phyloP scores from a whole-genome alignment of 176 grass and related monocot genomes.

The Hordeum marinum region DNA sequence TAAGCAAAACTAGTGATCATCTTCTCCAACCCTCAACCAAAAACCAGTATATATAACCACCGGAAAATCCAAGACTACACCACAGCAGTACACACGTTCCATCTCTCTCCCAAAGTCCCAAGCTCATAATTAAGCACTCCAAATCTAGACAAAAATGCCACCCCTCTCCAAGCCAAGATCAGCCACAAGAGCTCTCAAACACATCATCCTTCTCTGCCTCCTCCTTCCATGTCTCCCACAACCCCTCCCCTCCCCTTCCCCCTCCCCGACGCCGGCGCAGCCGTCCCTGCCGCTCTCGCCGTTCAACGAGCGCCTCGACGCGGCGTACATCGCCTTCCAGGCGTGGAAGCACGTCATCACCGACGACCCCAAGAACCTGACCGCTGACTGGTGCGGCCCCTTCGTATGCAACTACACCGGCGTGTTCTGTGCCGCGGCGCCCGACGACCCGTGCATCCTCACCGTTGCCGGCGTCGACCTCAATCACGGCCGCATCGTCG shows the following conservation, averaged over 20 bases:
- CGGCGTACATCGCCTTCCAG: slow-evolving; percentile 66
- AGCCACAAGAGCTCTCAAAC: slow-evolving; percentile 19
- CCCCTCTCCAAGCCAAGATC: not conserved
- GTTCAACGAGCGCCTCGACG: slow-evolving; percentile 64
- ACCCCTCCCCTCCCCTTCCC: slow-evolving; percentile 36
- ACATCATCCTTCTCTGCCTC: slow-evolving; percentile 28
- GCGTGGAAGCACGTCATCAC: slow-evolving; percentile 79
- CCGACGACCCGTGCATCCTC: slow-evolving; percentile 60
- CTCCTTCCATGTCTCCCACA: slow-evolving; percentile 39
- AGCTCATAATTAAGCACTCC: not conserved
- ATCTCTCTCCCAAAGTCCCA: not conserved
- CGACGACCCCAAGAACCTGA: slow-evolving; percentile 75
- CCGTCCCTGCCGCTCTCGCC: slow-evolving; percentile 48
- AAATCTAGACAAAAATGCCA: slow-evolving; percentile 23
- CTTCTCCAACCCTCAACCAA: slow-evolving; percentile 5
- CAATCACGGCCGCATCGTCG: slow-evolving; percentile 54
- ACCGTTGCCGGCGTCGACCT: slow-evolving; percentile 78
- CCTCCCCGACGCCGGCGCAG: slow-evolving; percentile 22
- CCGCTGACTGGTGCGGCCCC: slow-evolving; percentile 59
- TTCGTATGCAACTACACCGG: slow-evolving; percentile 87
- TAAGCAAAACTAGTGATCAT: slow-evolving; percentile 27
- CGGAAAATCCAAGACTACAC: slow-evolving; percentile 9
- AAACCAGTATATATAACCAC: slow-evolving; percentile 45
- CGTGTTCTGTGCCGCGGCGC: slow-evolving; percentile 65
- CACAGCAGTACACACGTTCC: slow-evolving; percentile 1